Conservation (phyloP, 768 basidiomycete species). For the Gyrodon lividus region DNA sequence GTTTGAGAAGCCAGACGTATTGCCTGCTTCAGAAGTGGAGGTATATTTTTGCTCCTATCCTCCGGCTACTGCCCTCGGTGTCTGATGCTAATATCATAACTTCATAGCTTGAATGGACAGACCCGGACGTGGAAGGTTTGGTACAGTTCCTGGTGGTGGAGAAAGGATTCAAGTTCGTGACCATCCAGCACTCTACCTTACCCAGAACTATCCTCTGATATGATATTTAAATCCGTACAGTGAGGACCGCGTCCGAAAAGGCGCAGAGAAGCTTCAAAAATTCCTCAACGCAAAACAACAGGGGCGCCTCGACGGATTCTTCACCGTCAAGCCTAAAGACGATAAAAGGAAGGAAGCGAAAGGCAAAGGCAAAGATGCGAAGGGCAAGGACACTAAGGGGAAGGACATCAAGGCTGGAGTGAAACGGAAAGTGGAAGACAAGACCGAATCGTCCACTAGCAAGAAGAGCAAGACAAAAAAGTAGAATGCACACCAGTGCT, state of each 20-base stretch:
- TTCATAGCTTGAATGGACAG: conserved; percentile 86
- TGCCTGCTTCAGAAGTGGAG: conserved; percentile 81
- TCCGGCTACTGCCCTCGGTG: neutral
- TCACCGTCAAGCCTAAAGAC: conserved; percentile 68
- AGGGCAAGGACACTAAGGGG: conserved; percentile 39
- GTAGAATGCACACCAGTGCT: conserved; percentile 13
- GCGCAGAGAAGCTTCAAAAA: conserved; percentile 89
- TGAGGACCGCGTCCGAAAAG: conserved; percentile 94
- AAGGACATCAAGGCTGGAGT: conserved; percentile 13
- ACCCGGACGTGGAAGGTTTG: conserved; percentile 89
- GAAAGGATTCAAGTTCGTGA: conserved; percentile 89
- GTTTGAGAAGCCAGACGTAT: conserved; percentile 88
- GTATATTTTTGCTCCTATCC: conserved; percentile 39
- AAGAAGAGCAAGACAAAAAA: conserved; percentile 46
- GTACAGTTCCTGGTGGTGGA: conserved; percentile 91
- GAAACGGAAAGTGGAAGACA: conserved; percentile 34
- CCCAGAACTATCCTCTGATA: neutral
- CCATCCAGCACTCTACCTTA: neutral
- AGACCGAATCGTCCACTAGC: conserved; percentile 28
- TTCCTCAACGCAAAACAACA: conserved; percentile 90
- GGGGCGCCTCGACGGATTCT: conserved; percentile 94
- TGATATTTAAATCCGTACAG: conserved; percentile 40
- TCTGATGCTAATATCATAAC: neutral
- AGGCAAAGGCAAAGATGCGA: conserved; percentile 42
- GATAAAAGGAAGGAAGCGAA: conserved; percentile 42